These are phyloP conservation scores for Xylogone sp. DNA, from an alignment of 2,329 filamentous ascomycete species.

Conservation along the genomic window DNA sequence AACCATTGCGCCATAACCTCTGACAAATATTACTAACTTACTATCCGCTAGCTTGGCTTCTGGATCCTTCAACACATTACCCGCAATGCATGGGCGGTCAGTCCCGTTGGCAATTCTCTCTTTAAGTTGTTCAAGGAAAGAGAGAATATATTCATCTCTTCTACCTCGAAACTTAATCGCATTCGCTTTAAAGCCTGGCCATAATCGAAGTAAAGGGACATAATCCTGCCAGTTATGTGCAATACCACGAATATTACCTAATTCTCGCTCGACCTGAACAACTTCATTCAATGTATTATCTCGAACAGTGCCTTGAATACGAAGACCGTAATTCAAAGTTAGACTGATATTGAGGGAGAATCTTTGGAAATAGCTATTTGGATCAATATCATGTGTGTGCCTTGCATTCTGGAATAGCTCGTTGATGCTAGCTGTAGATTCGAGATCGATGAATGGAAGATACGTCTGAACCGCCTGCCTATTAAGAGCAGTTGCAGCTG, in stretches of 20 bases:
- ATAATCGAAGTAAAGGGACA: slow-evolving; percentile 49
- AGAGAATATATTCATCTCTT: neutral
- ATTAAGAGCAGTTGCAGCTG: slow-evolving; percentile 43
- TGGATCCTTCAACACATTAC: slow-evolving; percentile 60
- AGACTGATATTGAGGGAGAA: slow-evolving; percentile 51
- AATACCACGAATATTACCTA: slow-evolving; percentile 52
- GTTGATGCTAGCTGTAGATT: slow-evolving; percentile 45
- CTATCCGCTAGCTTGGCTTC: slow-evolving; percentile 32
- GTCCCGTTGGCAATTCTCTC: slow-evolving; percentile 54
- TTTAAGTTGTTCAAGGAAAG: slow-evolving; percentile 54
- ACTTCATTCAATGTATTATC: slow-evolving; percentile 41
- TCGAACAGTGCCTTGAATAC: slow-evolving; percentile 46
- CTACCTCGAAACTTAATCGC: neutral
- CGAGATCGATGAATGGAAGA: slow-evolving; percentile 49
- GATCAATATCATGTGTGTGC: slow-evolving; percentile 36
- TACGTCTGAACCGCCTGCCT: slow-evolving; percentile 43
- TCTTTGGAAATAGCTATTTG: slow-evolving; percentile 48
- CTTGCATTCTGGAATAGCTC: slow-evolving; percentile 42
- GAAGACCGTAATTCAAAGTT: slow-evolving; percentile 50
- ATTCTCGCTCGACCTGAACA: slow-evolving; percentile 48
- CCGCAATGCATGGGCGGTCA: slow-evolving; percentile 60
- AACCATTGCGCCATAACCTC: no score
- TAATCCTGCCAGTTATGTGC: slow-evolving; percentile 37
- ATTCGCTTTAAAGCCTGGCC: slow-evolving; percentile 20
- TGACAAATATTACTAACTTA: neutral